Evolutionary conservation across 108 stramenopile genomes (phyloP).

Genomic region (Cyclotella sp.): DNA sequence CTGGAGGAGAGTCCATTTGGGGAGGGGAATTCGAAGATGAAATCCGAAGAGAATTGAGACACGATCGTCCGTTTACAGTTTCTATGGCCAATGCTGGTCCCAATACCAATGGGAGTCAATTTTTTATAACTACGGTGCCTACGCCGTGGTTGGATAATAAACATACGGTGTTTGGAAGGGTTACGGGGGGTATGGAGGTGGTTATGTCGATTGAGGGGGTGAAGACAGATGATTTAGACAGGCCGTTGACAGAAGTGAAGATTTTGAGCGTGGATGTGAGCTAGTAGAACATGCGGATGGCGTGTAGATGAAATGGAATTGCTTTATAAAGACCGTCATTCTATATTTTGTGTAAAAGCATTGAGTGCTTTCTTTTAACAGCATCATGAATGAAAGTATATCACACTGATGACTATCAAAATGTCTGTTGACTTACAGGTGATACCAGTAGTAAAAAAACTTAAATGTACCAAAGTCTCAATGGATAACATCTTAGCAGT

Average conservation of each 20-base stretch:
- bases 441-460: no score
- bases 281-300: conserved; percentile 11
- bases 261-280: conserved; percentile 91
- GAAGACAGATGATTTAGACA: conserved; percentile 94
- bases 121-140: conserved; percentile 88
- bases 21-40: conserved; percentile 99
- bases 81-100: conserved; percentile 98
- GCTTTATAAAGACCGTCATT: no score
- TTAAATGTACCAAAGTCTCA: no score
- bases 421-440: no score
- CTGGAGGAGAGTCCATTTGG: conserved; percentile 99
- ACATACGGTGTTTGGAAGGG: conserved; percentile 95
- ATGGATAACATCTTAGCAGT: no score
- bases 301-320: no score
- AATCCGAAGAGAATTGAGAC: conserved; percentile 76
- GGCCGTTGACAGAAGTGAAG: conserved; percentile 91
- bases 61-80: conserved; percentile 94
- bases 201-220: conserved; percentile 91
- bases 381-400: no score
- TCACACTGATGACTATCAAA: no score
- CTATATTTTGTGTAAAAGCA: no score
- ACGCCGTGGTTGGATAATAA: conserved; percentile 93
- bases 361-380: no score
- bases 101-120: conserved; percentile 78
- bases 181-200: conserved; percentile 95